Conservation (phyloP, 2,329 filamentous ascomycete species). For the Colletotrichum truncatum region DNA sequence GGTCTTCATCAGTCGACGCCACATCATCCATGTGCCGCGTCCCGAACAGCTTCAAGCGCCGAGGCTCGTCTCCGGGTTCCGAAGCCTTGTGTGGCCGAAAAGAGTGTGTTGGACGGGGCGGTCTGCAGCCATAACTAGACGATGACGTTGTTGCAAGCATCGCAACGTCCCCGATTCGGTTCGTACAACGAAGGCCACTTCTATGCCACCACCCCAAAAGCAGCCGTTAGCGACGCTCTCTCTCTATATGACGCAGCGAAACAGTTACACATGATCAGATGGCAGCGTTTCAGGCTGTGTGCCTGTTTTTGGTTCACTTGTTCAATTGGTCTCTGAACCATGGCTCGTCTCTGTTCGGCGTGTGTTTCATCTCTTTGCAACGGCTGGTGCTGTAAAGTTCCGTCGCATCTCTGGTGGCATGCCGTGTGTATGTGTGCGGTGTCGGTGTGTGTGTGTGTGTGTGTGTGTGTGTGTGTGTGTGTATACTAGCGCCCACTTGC, state of each 20-base stretch:
- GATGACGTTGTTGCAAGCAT: conserved; percentile 15
- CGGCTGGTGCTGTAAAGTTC: neutral
- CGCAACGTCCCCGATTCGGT: conserved; percentile 1
- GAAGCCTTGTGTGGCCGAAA: neutral
- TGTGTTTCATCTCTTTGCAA: conserved; percentile 11
- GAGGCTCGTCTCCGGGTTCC: conserved; percentile 2
- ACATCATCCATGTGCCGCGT: conserved; percentile 21
- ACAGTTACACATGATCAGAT: conserved; percentile 19
- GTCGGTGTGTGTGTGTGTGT: too few species aligned
- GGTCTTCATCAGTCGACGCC: conserved; percentile 8
- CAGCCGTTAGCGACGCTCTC: too few species aligned
- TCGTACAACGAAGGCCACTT: neutral
- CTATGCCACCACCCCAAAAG: neutral
- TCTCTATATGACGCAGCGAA: neutral
- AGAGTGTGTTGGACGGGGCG: neutral
- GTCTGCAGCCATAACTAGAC: neutral
- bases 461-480: too few species aligned
- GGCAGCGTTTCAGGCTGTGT: conserved; percentile 11
- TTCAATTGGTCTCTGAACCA: neutral
- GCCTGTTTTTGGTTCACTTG: neutral
- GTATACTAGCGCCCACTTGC: neutral
- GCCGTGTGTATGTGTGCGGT: too few species aligned
- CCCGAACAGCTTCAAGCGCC: conserved; percentile 16
- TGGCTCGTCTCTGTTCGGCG: conserved; percentile 2
- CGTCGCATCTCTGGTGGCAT: neutral